Evolutionary conservation across 2,329 filamentous ascomycete species (phyloP).

Genomic region (Pseudofabraea citricarpa): DNA sequence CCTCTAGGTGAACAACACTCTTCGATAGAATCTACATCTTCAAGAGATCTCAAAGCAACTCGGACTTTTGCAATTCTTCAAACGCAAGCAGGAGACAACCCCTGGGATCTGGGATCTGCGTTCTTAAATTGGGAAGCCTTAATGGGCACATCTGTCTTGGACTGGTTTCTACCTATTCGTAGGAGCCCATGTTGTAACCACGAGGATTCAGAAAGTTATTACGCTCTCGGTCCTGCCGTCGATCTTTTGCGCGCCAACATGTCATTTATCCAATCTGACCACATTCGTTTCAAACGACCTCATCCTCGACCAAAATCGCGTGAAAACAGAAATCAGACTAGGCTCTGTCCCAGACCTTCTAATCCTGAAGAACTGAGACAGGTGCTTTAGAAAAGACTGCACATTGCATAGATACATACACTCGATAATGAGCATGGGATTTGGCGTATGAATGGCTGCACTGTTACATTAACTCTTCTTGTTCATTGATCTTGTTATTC

Average conservation of each 20-base stretch:
- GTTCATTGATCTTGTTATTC: too few species aligned
- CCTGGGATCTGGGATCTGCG: slow-evolving; percentile 69
- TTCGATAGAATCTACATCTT: not conserved
- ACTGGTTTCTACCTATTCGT: slow-evolving; percentile 78
- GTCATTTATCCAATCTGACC: slow-evolving; percentile 2
- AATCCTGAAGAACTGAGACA: not conserved
- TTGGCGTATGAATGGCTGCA: too few species aligned
- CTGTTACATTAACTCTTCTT: too few species aligned
- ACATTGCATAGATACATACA: too few species aligned
- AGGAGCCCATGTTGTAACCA: slow-evolving; percentile 71
- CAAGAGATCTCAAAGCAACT: slow-evolving; percentile 34
- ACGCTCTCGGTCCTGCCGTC: slow-evolving; percentile 60
- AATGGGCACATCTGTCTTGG: slow-evolving; percentile 66
- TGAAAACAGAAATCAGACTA: not conserved
- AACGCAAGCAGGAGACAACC: slow-evolving; percentile 71
- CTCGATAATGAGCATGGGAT: too few species aligned
- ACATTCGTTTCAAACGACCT: slow-evolving; percentile 1
- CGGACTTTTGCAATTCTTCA: slow-evolving; percentile 76
- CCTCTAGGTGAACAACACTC: slow-evolving; percentile 5
- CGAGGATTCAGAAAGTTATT: slow-evolving; percentile 61
- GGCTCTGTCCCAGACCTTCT: not conserved
- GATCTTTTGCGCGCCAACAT: slow-evolving; percentile 41
- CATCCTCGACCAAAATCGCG: not conserved
- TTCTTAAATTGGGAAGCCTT: slow-evolving; percentile 71
- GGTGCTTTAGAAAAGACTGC: too few species aligned